Evolutionary conservation across 176 grass and related monocot species (phyloP).

Genomic region (Saccharum spontaneum): DNA sequence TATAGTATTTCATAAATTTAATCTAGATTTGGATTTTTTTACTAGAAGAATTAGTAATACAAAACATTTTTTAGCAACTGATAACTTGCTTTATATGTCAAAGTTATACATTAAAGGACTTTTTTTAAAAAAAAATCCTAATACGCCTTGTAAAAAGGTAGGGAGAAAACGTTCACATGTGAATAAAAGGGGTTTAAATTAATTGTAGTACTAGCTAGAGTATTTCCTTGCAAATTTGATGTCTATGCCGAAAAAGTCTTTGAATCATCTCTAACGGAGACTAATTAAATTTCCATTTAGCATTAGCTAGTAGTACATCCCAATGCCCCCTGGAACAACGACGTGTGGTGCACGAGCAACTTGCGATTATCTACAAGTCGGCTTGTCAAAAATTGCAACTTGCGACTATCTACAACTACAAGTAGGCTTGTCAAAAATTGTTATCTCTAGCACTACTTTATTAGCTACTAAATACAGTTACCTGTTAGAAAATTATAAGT

Average conservation of each 20-base stretch:
- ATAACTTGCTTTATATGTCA: too few relatives aligned
- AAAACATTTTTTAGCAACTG: too few relatives aligned
- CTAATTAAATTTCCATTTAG: not conserved
- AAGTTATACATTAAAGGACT: too few relatives aligned
- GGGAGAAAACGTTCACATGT: not conserved
- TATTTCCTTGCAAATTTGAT: not conserved
- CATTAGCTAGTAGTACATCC: not conserved
- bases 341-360: not conserved
- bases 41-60: too few relatives aligned
- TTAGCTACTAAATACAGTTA: not conserved
- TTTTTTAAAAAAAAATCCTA: too few relatives aligned
- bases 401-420: too few relatives aligned
- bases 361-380: not conserved
- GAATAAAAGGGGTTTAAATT: not conserved
- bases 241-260: not conserved
- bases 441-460: too few relatives aligned
- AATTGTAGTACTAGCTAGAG: not conserved
- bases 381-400: not conserved
- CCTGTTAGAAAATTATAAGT: too few relatives aligned
- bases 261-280: not conserved
- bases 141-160: too few relatives aligned
- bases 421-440: too few relatives aligned
- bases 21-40: too few relatives aligned
- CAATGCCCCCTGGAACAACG: not conserved
- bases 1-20: too few relatives aligned